Percentiles rank a stretch among this genome's conserved stretches.
phyloP scores from a whole-genome alignment of 192 early-diverging fungal genomes.

The Gryganskiella cystojenkinii region DNA sequence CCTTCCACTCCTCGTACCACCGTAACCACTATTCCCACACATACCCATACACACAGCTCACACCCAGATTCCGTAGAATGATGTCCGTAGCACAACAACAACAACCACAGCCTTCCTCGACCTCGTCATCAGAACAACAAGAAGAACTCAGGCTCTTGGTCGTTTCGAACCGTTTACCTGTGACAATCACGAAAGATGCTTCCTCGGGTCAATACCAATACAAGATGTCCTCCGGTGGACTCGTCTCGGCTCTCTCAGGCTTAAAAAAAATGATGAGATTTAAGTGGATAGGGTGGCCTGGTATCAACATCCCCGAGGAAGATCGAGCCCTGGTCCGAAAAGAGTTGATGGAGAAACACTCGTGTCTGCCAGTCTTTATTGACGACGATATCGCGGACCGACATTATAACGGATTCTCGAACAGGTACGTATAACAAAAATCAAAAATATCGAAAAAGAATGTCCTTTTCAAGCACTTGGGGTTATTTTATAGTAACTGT shows the following conservation, averaged over 20 bases:
- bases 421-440: too few species aligned
- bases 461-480: too few species aligned
- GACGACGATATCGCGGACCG: constrained; percentile 91
- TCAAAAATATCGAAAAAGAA: too few species aligned
- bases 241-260: constrained; percentile 97
- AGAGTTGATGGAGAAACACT: constrained; percentile 79
- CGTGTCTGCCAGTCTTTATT: constrained; percentile 94
- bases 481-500: too few species aligned
- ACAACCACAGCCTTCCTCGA: not conserved
- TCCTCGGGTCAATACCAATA: constrained; percentile 64
- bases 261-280: constrained; percentile 96
- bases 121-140: constrained; percentile 10
- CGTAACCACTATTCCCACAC: too few species aligned
- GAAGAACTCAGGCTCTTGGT: constrained; percentile 77
- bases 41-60: too few species aligned
- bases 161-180: constrained; percentile 96
- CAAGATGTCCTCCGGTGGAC: constrained; percentile 92
- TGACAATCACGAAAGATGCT: constrained; percentile 84
- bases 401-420: constrained; percentile 99
- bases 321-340: constrained; percentile 78
- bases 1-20: not conserved
- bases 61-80: not conserved
- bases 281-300: constrained; percentile 99
- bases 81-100: constrained; percentile 10
- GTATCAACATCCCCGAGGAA: constrained; percentile 82